Evolutionary conservation across 768 basidiomycete species (phyloP).

Genomic region (Tulasnella sp.): DNA sequence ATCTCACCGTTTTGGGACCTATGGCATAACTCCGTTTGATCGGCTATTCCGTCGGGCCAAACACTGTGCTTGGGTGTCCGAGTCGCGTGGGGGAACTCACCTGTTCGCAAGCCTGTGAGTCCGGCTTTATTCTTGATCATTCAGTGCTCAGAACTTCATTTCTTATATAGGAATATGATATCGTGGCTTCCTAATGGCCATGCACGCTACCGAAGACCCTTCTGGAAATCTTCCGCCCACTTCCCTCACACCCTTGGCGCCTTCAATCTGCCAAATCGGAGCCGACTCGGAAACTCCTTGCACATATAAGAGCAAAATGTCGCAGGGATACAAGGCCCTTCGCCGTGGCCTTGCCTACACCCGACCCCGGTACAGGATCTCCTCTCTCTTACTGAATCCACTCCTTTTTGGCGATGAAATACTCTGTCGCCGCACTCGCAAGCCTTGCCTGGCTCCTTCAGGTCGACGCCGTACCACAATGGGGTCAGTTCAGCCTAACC

Average conservation of each 20-base stretch:
- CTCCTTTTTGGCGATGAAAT: constrained; percentile 3
- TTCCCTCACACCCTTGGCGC: neutral
- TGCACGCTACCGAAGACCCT: neutral
- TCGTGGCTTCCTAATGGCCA: neutral
- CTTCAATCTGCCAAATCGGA: constrained; percentile 1
- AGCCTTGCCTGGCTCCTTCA: neutral
- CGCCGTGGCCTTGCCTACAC: neutral
- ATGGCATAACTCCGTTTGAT: neutral
- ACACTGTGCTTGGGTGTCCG: neutral
- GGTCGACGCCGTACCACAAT: neutral
- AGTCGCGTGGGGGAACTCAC: constrained; percentile 1
- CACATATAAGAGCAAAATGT: neutral
- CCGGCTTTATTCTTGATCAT: neutral
- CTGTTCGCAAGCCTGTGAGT: neutral
- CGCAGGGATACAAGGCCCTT: neutral
- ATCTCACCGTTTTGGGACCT: neutral
- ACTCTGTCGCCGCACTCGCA: neutral
- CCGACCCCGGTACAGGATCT: neutral
- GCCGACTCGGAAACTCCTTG: neutral
- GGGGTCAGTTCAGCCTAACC: neutral
- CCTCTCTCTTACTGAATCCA: neutral
- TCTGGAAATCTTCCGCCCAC: neutral
- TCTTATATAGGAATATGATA: neutral
- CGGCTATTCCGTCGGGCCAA: neutral
- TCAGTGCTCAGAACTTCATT: neutral